Conservation (phyloP, 495 filamentous ascomycete species). For the Mycothermus thermophilus region DNA sequence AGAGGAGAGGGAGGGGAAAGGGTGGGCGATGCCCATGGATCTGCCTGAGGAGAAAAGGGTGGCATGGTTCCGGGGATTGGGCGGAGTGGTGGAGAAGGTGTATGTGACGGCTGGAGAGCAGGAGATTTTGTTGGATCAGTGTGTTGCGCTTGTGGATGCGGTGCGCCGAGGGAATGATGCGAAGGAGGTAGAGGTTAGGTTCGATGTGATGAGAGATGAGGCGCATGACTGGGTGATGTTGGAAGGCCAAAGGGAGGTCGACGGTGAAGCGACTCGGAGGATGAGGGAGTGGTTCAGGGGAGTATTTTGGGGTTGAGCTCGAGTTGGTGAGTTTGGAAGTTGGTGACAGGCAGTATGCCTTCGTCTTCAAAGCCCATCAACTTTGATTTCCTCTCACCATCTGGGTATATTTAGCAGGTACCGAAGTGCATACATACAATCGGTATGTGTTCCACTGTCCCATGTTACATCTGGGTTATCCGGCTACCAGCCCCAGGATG, state of each 20-base stretch:
- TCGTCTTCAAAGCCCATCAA: no score
- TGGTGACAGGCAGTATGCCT: no score
- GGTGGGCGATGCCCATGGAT: conserved; percentile 16
- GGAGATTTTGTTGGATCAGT: conserved; percentile 13
- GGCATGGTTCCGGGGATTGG: conserved; percentile 15
- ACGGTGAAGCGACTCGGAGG: conserved; percentile 11
- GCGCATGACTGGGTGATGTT: conserved; percentile 17
- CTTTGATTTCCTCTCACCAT: no score
- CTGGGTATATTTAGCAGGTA: no score
- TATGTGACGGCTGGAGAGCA: conserved; percentile 16
- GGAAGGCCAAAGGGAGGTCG: conserved; percentile 6
- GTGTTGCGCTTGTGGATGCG: conserved; percentile 7
- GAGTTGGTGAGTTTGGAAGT: no score
- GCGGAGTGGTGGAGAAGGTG: conserved; percentile 2
- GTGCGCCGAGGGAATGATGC: conserved; percentile 4
- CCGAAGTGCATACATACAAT: no score
- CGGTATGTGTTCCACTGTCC: no score
- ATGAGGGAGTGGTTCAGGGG: conserved; percentile 13
- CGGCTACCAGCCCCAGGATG: no score
- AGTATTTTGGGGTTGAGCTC: conserved; percentile 2
- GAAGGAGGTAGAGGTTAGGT: conserved; percentile 6
- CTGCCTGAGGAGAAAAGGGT: conserved; percentile 8
- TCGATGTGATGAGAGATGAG: conserved; percentile 8
- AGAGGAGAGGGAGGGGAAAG: conserved; percentile 6
- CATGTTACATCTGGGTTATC: no score